Base-by-base conservation (phyloP, 2,329 filamentous ascomycete genomes). In the Diaporthe australafricana region DNA sequence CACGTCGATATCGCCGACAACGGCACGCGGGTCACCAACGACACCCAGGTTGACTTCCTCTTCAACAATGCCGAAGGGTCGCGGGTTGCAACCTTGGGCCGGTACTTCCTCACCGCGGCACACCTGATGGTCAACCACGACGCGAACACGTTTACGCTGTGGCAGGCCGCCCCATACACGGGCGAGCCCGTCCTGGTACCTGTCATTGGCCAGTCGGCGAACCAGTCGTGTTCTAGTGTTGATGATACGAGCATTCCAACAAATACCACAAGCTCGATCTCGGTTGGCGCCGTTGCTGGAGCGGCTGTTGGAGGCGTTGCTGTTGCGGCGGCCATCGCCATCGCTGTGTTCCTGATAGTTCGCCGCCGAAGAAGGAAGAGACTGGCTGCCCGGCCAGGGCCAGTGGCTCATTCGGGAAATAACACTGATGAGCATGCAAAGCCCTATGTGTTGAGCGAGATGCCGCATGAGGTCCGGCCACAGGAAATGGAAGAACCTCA, bases 41-140 rank as follows among this genome's bases (percentile, higher is more conserved):
- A 52, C 16, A 11, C 22, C 1, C 17, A 9, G 11, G 7, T 27
- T 2, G 63, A 67, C 1, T 4, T 67, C 1, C 47, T 67, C 5
- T 20, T 38, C 16, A 53, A 30, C 22, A 5, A 2, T 22, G 40
- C 30, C 22, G n/a, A 25, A 8, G 35, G n/a, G 9, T 4, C 27
- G 4, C 22, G 16, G 5, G 8, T 35, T 14, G 9, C 48, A 42
- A 53, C 35, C 4, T 7, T 67, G 11, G 63, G 48, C 22, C 35
- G 63, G 16, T 55, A 67, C 48, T 55, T 67, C 2, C 22, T 67
- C 35, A 67, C 63, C 3, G 35, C 63, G 35, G 63, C 63, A 11
- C 45, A 55, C 14, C 20, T 55, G 11, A 67, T 67, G 48, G 48
- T 67, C 14, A 32, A 67, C 3, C 35, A 55, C 9, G 35, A 67